phyloP scores from a whole-genome alignment of 371 early-diverging fungal species.

The Rhizopus sp. region DNA sequence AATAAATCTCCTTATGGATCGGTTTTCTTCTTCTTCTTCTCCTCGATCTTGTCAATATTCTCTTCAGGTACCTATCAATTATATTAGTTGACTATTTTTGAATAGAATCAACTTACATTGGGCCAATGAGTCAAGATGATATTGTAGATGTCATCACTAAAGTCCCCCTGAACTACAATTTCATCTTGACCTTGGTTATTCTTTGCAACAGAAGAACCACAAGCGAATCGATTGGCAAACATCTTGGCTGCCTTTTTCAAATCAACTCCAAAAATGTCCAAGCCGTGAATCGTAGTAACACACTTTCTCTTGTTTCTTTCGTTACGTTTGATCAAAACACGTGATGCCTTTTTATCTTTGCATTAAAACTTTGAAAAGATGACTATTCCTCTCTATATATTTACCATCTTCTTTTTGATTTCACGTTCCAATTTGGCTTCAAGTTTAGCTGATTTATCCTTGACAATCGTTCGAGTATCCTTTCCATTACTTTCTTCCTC shows the following conservation, averaged over 20 bases:
- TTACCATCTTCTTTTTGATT: constrained; percentile 74
- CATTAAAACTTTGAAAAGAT: not conserved
- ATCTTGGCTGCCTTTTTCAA: constrained; percentile 93
- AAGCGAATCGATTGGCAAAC: constrained; percentile 91
- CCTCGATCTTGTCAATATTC: constrained; percentile 66
- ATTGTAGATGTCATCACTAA: constrained; percentile 79
- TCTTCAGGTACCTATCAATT: constrained; percentile 62
- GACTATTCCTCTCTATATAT: constrained; percentile 2
- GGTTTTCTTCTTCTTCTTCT: constrained; percentile 61
- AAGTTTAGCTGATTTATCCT: constrained; percentile 52
- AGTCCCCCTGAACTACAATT: constrained; percentile 93
- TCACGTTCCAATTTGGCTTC: constrained; percentile 80
- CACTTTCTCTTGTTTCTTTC: constrained; percentile 92
- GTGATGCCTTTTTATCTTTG: constrained; percentile 33
- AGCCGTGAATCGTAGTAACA: constrained; percentile 75
- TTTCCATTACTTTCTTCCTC: constrained; percentile 43
- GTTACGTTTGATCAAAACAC: constrained; percentile 77
- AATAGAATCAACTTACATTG: constrained; percentile 38
- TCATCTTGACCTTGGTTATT: constrained; percentile 89
- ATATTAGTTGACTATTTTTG: not conserved
- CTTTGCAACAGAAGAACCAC: constrained; percentile 91
- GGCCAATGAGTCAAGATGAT: constrained; percentile 66
- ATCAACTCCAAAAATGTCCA: constrained; percentile 87
- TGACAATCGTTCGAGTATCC: constrained; percentile 51
- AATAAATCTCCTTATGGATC: constrained; percentile 6